Percentiles rank a stretch among this genome's conserved stretches.
These are phyloP conservation scores for Gracilariopsis chorda DNA, from an alignment of 23 red algal species.

Conservation along the genomic window DNA sequence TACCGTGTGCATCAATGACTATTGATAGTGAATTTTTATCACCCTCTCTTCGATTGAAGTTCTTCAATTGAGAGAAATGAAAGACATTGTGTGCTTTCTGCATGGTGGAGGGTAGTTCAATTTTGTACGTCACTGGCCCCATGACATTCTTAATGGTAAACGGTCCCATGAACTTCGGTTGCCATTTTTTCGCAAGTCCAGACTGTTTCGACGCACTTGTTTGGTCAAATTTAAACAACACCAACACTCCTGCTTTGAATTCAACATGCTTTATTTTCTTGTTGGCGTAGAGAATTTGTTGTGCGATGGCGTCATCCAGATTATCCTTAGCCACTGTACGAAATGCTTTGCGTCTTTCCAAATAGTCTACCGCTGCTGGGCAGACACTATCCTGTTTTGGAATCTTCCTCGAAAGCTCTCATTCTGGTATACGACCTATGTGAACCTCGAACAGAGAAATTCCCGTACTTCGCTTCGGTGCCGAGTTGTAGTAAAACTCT, in stretches of 20 bases:
- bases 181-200: constrained; percentile 16
- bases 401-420: not conserved
- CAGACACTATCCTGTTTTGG: not conserved
- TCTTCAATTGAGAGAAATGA: constrained; percentile 2
- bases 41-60: not conserved
- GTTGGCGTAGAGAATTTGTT: constrained; percentile 6
- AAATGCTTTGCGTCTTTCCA: not conserved
- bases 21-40: not conserved
- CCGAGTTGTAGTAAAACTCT: constrained; percentile 20
- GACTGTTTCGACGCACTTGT: not conserved
- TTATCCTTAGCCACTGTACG: not conserved
- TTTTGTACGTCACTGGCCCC: constrained; percentile 18
- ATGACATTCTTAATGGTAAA: not conserved
- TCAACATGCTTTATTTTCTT: not conserved
- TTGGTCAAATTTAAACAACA: not conserved
- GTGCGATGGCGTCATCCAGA: not conserved
- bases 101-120: constrained; percentile 28
- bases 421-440: constrained; percentile 8
- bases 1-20: constrained; percentile 27
- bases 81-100: constrained; percentile 31
- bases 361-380: not conserved
- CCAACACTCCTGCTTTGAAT: not conserved
- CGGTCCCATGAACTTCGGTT: constrained; percentile 13
- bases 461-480: not conserved
- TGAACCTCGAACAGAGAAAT: constrained; percentile 16